These are phyloP conservation scores for Pichia sp. DNA, from an alignment of 1,139 yeast species.

Conservation along the genomic window DNA sequence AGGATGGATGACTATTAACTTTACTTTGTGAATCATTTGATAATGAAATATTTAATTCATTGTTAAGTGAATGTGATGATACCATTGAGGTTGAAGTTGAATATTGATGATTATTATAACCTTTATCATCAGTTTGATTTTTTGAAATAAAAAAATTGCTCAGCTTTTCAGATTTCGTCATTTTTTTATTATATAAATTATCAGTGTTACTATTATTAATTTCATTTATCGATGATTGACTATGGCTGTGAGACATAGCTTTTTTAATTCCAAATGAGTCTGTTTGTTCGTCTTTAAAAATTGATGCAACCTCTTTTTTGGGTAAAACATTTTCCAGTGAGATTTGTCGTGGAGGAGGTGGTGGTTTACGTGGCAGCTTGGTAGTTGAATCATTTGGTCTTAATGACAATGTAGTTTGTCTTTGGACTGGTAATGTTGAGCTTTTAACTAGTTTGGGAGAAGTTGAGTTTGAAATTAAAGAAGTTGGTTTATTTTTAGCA, in stretches of 20 bases:
- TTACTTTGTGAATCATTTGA: neutral
- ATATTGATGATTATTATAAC: neutral
- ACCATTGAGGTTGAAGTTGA: conserved; percentile 7
- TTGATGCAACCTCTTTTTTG: too few species aligned
- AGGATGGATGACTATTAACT: neutral
- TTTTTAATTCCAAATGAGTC: too few species aligned
- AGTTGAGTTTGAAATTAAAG: conserved; percentile 18
- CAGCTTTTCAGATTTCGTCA: too few species aligned
- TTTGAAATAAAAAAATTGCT: conserved; percentile 2
- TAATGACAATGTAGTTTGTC: neutral
- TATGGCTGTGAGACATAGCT: too few species aligned
- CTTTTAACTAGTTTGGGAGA: conserved; percentile 8
- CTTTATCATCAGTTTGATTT: neutral
- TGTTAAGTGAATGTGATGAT: conserved; percentile 3
- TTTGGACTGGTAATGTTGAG: neutral
- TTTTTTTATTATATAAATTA: too few species aligned
- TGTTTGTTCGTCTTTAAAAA: too few species aligned
- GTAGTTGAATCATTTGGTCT: neutral
- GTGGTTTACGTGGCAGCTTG: neutral
- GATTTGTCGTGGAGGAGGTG: too few species aligned
- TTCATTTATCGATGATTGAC: too few species aligned
- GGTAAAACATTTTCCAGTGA: too few species aligned
- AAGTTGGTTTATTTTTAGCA: conserved; percentile 26
- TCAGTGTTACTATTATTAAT: too few species aligned
- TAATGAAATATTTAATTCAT: neutral